These are phyloP conservation scores for Imleria badia DNA, from an alignment of 768 basidiomycete genomes.

Conservation along the genomic window DNA sequence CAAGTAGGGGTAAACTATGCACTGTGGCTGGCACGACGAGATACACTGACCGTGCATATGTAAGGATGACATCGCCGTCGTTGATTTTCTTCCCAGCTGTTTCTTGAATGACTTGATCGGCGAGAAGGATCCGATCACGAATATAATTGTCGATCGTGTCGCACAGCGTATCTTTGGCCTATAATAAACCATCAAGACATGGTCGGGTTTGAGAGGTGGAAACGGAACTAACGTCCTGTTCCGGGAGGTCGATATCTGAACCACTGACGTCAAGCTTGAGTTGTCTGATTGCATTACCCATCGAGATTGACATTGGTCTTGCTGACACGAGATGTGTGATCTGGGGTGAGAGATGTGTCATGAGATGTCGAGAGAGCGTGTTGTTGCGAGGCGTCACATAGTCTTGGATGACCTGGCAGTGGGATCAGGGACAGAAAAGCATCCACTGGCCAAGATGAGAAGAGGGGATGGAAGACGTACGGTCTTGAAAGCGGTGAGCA, in stretches of 20 bases:
- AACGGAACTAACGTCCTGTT: constrained; percentile 74
- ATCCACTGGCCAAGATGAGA: not conserved
- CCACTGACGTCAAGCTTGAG: constrained; percentile 94
- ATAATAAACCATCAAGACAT: constrained; percentile 5
- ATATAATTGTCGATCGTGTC: constrained; percentile 91
- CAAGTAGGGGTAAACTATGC: constrained; percentile 2
- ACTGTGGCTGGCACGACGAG: not conserved
- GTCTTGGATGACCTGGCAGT: constrained; percentile 78
- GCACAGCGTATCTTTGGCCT: constrained; percentile 89
- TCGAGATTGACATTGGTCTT: constrained; percentile 87
- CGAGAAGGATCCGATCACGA: constrained; percentile 88
- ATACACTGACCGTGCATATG: constrained; percentile 76
- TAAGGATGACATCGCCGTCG: constrained; percentile 88
- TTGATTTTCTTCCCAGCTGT: constrained; percentile 91
- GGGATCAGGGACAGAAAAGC: constrained; percentile 3
- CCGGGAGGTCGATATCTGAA: constrained; percentile 89
- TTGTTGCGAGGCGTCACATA: constrained; percentile 85
- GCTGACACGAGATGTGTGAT: constrained; percentile 87
- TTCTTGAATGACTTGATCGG: constrained; percentile 90
- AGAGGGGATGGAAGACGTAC: constrained; percentile 44
- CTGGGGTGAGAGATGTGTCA: constrained; percentile 90
- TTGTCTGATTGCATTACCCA: constrained; percentile 93
- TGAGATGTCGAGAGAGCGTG: constrained; percentile 86
- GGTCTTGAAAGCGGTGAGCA: constrained; percentile 86
- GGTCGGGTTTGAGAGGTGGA: not conserved